Evolutionary conservation across 768 basidiomycete genomes (phyloP), one percentile per base, ranked within the genome.

Genomic region (Paxillus involutus): DNA sequence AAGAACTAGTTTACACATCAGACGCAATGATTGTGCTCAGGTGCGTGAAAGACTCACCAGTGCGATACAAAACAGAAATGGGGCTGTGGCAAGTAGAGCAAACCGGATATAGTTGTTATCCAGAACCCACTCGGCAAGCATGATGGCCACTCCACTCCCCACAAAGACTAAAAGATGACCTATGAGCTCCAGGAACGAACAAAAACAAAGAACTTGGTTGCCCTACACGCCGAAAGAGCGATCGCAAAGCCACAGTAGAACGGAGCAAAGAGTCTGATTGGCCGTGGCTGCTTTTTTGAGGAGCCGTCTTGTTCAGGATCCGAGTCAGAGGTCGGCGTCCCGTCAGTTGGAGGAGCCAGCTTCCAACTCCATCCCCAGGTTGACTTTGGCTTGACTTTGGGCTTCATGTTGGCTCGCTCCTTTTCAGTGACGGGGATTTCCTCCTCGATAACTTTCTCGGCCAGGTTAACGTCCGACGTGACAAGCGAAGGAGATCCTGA

Each of bases 1-100:
- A 91, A 91, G 74, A 91, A 89, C 87, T 89, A 39, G 13, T 8
- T 24, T 33, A 24, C 32, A 19, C 1, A 21, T 71, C 8, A 71
- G 53, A 21, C 13, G 4, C 40, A 11, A 24, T 37, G 13, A 17
- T 6, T 14, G 14, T 30, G 35, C 39, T 26, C 39, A 36, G n/a
- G 33, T 17, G 19, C 30, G 10, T 13, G 13, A 33, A 48, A 19
- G n/a, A 51, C 80, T 66, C 61, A 89, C 88, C 65, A 91, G 64
- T 4, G 87, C 81, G 5, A 94, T 80, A 54, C 85, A 92, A 62
- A 89, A 80, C 2, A 94, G 72, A 68, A 91, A 85, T 0, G 91
- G 92, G 0, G 78, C 60, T 1, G 88, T 82, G 14, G 66, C 77
- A 8, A 91, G 53, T 0, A 95, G 76, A 3, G 77, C 79, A 56